Evolutionary conservation across 768 basidiomycete genomes (phyloP), one percentile per base, ranked within the genome.

Genomic region (Mycena floridula): DNA sequence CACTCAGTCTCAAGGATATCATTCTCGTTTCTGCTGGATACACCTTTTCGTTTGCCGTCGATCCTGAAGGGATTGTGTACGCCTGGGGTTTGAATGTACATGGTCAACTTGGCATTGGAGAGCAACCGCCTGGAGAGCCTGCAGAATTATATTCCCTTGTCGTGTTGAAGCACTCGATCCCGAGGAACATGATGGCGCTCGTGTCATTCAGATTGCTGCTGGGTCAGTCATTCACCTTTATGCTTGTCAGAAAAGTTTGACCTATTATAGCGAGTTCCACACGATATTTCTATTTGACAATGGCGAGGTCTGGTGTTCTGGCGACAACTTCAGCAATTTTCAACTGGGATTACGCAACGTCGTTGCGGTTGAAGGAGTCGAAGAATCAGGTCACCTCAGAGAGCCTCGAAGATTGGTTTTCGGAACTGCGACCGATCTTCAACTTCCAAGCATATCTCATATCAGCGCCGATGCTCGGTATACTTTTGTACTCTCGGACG

Each of bases 21-120:
- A 46, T 47, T 20, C 25, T 16, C n/a, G 37, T 53, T 37, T 45
- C 45, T 35, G 40, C 51, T 8, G 51, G 49, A 16, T 21, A n/a
- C 12, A 42, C 46, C 25, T 41, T 15, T 22, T 53, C 51, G 16
- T 53, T 53, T 37, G 51, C 51, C 24, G 32, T 53, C 25, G 42
- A 49, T 30, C 22, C 8, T 1, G 27, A 26, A 41, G 49, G 51
- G 20, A 28, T 36, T 21, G 51, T 53, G 3, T 53, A 41, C 21
- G 51, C 37, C 18, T 52, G 51, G 51, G 51, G 51, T 15, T 39
- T 49, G 13, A 52, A 53, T 26, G 44, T 45, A 30, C 46, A 46
- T 43, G 45, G 43, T 37, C 51, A 53, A 42, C 43, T 50, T 9
- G 51, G 46, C 18, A 37, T 52, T 18, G 44, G 38, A 25, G 36